Conservation (phyloP, 2,329 filamentous ascomycete species). For the Cercospora nicotianae region DNA sequence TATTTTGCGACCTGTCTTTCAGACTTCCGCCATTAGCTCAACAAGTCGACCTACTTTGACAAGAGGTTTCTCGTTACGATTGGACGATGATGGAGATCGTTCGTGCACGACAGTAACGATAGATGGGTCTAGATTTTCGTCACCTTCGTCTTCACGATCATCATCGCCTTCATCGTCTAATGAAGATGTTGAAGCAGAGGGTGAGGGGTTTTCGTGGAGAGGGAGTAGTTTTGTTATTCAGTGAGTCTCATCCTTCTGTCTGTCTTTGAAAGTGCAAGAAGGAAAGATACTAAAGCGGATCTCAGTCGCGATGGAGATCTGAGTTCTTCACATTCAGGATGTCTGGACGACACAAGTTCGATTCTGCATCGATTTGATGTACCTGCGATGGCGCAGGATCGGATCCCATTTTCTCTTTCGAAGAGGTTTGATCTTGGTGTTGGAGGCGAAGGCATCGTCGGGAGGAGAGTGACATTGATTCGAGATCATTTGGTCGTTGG, state of each 20-base stretch:
- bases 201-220: not conserved
- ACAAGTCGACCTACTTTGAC: conserved; percentile 13
- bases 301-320: conserved; percentile 33
- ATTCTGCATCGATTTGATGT: conserved; percentile 27
- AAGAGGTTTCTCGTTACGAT: conserved; percentile 28
- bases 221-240: conserved; percentile 28
- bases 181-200: not conserved
- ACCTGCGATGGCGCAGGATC: conserved; percentile 4
- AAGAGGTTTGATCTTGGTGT: conserved; percentile 31
- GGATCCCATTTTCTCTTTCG: conserved; percentile 23
- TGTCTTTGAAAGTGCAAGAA: too few relatives aligned
- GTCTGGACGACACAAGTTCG: not conserved
- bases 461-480: conserved; percentile 31
- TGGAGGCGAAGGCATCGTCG: conserved; percentile 33
- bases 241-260: conserved; percentile 14
- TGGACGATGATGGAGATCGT: conserved; percentile 15
- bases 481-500: conserved; percentile 24
- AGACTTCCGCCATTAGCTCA: not conserved
- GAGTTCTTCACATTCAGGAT: not conserved
- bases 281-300: not conserved
- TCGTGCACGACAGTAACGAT: conserved; percentile 28
- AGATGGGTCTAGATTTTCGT: conserved; percentile 18
- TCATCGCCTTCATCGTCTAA: not conserved
- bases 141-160: not conserved
- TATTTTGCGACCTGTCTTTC: conserved; percentile 25